Percentiles rank a stretch among this genome's conserved stretches.
phyloP scores from a whole-genome alignment of 345 rosid species.

The Salix brachista region DNA sequence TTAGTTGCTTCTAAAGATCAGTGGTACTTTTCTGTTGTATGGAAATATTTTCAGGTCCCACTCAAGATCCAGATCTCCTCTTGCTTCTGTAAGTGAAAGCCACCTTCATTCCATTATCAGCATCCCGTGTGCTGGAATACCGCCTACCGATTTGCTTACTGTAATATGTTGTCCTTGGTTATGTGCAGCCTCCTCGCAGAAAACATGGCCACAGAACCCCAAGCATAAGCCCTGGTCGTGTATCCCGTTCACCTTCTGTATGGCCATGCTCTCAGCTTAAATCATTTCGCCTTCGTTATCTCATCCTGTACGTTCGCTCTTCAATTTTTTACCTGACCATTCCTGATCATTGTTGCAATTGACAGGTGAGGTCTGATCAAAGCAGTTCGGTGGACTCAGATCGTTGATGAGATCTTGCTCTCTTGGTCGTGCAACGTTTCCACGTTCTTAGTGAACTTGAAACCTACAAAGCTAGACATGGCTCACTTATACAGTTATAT shows the following conservation, averaged over 20 bases:
- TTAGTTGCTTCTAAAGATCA: constrained; percentile 19
- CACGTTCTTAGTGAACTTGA: not conserved
- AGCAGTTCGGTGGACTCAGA: constrained; percentile 13
- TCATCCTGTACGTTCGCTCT: not conserved
- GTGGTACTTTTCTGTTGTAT: constrained; percentile 16
- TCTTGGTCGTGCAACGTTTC: not conserved
- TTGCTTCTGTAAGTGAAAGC: constrained; percentile 52
- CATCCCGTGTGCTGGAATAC: not conserved
- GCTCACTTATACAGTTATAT: not conserved
- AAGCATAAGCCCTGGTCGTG: constrained; percentile 12
- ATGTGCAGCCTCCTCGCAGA: constrained; percentile 23
- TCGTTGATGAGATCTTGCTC: not conserved
- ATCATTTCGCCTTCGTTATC: not conserved
- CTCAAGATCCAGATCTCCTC: constrained; percentile 58
- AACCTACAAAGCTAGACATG: not conserved
- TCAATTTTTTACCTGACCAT: not conserved
- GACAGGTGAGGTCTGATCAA: constrained; percentile 54
- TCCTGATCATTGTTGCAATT: constrained; percentile 5
- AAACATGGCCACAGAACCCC: constrained; percentile 24
- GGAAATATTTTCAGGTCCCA: constrained; percentile 55
- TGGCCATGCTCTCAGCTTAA: not conserved
- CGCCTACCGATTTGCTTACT: not conserved
- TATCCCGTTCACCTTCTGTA: constrained; percentile 37
- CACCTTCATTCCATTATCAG: not conserved
- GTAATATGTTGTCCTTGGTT: not conserved